Conservation (phyloP, 2,329 filamentous ascomycete species). For the Trichoderma harzianum region DNA sequence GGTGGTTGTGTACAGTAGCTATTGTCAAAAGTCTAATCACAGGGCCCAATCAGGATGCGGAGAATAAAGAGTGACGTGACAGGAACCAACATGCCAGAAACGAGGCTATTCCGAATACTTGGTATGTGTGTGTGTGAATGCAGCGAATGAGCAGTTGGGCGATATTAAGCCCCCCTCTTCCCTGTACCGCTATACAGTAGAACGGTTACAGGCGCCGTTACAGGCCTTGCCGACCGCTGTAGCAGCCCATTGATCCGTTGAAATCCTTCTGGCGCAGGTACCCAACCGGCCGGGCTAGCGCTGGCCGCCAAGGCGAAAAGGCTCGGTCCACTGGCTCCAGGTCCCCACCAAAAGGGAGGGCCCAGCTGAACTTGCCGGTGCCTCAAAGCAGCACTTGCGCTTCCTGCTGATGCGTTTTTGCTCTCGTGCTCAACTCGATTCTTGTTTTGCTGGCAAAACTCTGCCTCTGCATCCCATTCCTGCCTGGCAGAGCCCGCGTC, state of each 20-base stretch:
- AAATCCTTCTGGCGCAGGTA: background rate
- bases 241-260: background rate
- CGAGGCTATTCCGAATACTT: background rate
- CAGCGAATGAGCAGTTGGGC: background rate
- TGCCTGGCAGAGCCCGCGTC: conserved; percentile 1
- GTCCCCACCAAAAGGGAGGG: background rate
- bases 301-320: conserved; percentile 3
- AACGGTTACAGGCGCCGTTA: background rate
- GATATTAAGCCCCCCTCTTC: background rate
- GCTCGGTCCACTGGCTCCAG: background rate
- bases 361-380: background rate
- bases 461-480: conserved; percentile 9
- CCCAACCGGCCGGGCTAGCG: background rate
- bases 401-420: conserved; percentile 8
- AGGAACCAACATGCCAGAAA: background rate
- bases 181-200: background rate
- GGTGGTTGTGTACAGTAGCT: background rate
- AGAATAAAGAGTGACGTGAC: background rate
- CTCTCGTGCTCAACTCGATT: conserved; percentile 12
- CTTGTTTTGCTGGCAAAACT: conserved; percentile 1
- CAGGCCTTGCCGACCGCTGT: background rate
- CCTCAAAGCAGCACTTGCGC: conserved; percentile 1
- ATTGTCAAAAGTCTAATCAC: background rate
- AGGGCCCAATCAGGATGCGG: background rate
- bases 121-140: background rate